phyloP scores from a whole-genome alignment of 306 rosid species.

The Cyclanthera cordifolia region DNA sequence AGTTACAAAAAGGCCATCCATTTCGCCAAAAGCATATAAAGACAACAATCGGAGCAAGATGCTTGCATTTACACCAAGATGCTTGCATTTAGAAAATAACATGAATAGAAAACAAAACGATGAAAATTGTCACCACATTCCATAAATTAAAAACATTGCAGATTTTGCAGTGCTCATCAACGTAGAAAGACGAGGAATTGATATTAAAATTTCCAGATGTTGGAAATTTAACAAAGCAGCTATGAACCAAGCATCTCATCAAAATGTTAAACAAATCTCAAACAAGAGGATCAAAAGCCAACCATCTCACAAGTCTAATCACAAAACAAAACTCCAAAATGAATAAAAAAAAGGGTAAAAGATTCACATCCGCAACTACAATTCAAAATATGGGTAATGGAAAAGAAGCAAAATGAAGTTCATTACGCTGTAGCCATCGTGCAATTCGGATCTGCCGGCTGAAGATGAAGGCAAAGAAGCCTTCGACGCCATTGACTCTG shows the following conservation, averaged over 20 bases:
- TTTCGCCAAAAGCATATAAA: neutral
- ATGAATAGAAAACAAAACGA: too few relatives aligned
- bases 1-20: neutral
- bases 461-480: slow-evolving; percentile 47
- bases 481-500: slow-evolving; percentile 68
- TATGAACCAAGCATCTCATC: neutral
- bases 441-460: slow-evolving; percentile 41
- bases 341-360: neutral
- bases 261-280: neutral
- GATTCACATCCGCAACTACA: neutral
- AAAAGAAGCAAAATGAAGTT: neutral
- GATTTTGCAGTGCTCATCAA: too few relatives aligned
- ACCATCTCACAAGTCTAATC: neutral
- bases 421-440: slow-evolving; percentile 35
- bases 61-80: neutral
- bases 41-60: neutral
- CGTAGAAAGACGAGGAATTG: too few relatives aligned
- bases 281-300: neutral
- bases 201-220: neutral
- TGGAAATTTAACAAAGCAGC: neutral
- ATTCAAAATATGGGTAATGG: neutral
- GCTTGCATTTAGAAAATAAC: too few relatives aligned
- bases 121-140: too few relatives aligned
- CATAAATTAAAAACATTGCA: too few relatives aligned
- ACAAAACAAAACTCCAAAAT: neutral